Conservation (phyloP, 148 eudicot species). For the Rhododendron henanense region DNA sequence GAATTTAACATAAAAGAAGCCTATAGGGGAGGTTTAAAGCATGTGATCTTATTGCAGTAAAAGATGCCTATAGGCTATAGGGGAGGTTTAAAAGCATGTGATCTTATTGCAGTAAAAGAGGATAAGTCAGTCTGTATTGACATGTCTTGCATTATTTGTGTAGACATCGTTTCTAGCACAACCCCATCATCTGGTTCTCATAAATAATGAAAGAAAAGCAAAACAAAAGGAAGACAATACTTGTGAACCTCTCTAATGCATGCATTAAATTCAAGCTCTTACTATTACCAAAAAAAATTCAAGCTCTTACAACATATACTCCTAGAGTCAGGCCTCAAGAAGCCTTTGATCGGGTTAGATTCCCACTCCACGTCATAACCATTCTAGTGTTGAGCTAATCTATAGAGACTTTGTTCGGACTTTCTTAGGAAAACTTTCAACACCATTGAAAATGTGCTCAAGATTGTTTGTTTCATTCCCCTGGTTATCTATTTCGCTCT, state of each 20-base stretch:
- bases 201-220: not conserved
- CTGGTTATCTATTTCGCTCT: not conserved
- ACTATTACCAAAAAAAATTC: not conserved
- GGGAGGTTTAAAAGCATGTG: not conserved
- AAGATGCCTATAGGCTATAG: not conserved
- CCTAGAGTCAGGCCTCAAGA: not conserved
- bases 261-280: not conserved
- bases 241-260: not conserved
- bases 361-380: not conserved
- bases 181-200: not conserved
- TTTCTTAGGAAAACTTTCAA: not conserved
- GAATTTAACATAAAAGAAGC: not conserved
- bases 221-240: not conserved
- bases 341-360: not conserved
- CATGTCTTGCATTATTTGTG: not conserved
- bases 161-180: not conserved
- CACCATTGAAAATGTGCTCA: not conserved
- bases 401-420: not conserved
- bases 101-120: not conserved
- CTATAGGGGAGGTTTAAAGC: not conserved
- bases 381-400: not conserved
- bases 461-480: not conserved
- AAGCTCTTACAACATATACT: not conserved
- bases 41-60: not conserved
- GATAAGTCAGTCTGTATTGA: not conserved